These are phyloP conservation scores for Rhipidocladum racemiflorum DNA, from an alignment of 176 grass and related monocot species.

Conservation along the genomic window DNA sequence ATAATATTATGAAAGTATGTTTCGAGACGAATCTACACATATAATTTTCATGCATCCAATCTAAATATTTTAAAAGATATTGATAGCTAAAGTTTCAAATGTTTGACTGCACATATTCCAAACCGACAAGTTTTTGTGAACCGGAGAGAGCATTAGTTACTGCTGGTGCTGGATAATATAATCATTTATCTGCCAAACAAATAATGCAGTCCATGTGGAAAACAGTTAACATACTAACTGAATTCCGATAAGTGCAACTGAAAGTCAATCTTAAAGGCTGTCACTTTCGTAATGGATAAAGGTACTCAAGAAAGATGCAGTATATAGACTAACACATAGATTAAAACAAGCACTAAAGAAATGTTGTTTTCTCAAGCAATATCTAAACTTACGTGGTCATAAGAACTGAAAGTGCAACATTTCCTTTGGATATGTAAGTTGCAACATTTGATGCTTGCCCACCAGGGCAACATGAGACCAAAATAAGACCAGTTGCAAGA, in stretches of 20 bases:
- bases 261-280: slow-evolving; percentile 23
- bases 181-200: neutral
- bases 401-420: slow-evolving; percentile 97
- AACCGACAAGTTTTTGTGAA: too few relatives aligned
- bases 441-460: slow-evolving; percentile 99
- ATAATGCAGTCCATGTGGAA: neutral
- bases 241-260: neutral
- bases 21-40: too few relatives aligned
- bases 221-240: neutral
- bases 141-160: too few relatives aligned
- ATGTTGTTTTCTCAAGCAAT: neutral
- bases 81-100: too few relatives aligned
- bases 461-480: slow-evolving; percentile 97
- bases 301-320: neutral
- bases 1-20: too few relatives aligned
- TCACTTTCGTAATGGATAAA: neutral
- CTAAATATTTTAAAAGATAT: too few relatives aligned
- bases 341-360: slow-evolving; percentile 22
- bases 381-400: slow-evolving; percentile 88
- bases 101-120: too few relatives aligned
- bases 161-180: neutral
- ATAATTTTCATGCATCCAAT: too few relatives aligned
- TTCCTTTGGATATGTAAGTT: slow-evolving; percentile 98
- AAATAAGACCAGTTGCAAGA: slow-evolving; percentile 93
- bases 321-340: neutral